Base-by-base conservation (phyloP, 345 rosid genomes). In the Eutrema japonicum region DNA sequence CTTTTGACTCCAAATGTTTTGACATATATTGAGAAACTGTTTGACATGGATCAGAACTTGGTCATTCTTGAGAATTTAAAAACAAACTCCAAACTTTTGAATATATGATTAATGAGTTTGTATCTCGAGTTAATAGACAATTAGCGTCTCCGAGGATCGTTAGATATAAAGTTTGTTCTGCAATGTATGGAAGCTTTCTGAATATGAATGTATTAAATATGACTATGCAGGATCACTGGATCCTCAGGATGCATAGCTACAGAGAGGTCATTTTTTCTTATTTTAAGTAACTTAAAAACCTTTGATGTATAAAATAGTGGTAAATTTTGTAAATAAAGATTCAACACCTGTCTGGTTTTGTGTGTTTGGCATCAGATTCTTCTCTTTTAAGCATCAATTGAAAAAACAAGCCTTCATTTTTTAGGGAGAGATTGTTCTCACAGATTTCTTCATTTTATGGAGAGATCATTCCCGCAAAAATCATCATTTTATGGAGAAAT, bases 381-480 rank as follows among this genome's bases (percentile, higher is more conserved):
- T 72, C 35, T 62, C 22, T 13, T 73, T 64, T 22, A 73, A 64
- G 58, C 64, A 64, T 64, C 64, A n/a, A 64, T 53, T 64, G 6
- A 10, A 22, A 63, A n/a, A 37, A 41, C 5, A 53, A 54, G 48
- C 37, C 57, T 22, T 22, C 26, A 22, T 22, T 22, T 22, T 22
- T 22, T 22, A 22, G 26, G 26, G 26, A 22, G 26, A 22, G 26
- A 22, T 22, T 22, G 26, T 22, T 22, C 26, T 22, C 26, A 22
- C 26, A 22, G 1, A 22, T 22, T 22, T 22, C 26, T 22, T 22
- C 26, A 18, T 22, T 22, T 22, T 22, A 22, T 22, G 26, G 26
- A 22, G 26, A 22, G 26, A 22, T 22, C 26, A 22, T 22, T 22
- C 26, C 26, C 26, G 26, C 26, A 22, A 22, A 22, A 22, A 1